Evolutionary conservation across 2,329 filamentous ascomycete species (phyloP), one percentile per base, ranked within the genome.

Genomic region (Hymenoscyphus albidus): DNA sequence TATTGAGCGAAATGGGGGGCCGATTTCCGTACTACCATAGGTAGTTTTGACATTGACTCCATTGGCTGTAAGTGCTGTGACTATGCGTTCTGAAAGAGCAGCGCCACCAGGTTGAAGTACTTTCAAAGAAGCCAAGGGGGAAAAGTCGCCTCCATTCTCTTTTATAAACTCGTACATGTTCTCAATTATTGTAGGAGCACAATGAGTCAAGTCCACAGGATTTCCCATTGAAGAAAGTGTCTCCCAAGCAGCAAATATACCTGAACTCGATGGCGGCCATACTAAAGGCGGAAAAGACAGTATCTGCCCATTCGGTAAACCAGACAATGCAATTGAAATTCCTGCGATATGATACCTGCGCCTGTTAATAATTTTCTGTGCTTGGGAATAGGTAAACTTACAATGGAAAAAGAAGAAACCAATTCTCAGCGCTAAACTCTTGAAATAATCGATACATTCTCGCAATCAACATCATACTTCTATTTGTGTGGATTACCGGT

Each of bases 401-500:
- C 72, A 76, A 63, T 38, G 73, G 73, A 62, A 76, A 76, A 12
- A 74, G 67, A 27, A 75, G 72, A 67, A 74, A 75, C 73, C 74
- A 75, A 44, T 76, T 75, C 31, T 73, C 69, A 18, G 74, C 63
- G 31, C 70, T 64, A 55, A 74, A 74, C n/a, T 73, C 70, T 51
- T 71, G 74, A 60, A 74, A 74, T 14, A 75, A 64, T 38, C 74
- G 70, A 64, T 75, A 74, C 73, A 75, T 75, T 42, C 73, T 67
- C 39, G 74, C 73, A 66, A 75, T 75, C 14, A 73, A 70, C 71
- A 75, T 75, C 67, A 75, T 71, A 63, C 74, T 75, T 44, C 74
- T 64, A 63, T 74, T 74, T 10, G 72, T 74, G 63, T 74, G 73
- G 40, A 74, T 68, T 9, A 74, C 70, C 4, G 73, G 72, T 59